Conservation (phyloP, 441 rosid species). For the Bocquillonia castaneifolia region DNA sequence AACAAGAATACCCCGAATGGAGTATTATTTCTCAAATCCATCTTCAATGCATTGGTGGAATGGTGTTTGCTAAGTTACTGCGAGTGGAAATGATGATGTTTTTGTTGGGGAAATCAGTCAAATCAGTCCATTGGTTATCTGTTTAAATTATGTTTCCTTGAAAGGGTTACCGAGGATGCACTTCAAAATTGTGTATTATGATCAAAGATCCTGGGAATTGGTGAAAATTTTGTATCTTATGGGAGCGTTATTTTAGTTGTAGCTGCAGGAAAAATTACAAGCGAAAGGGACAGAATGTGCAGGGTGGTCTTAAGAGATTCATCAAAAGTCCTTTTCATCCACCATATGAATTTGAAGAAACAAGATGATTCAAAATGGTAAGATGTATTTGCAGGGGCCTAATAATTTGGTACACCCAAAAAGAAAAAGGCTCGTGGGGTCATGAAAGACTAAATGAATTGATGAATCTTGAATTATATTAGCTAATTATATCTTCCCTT, state of each 20-base stretch:
- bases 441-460: neutral
- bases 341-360: slow-evolving; percentile 10
- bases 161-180: slow-evolving; percentile 9
- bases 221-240: slow-evolving; percentile 33
- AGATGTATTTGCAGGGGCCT: neutral
- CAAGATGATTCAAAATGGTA: neutral
- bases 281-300: slow-evolving; percentile 29
- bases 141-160: neutral
- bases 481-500: neutral
- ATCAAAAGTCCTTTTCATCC: slow-evolving; percentile 6
- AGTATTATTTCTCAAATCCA: neutral
- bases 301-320: slow-evolving; percentile 18
- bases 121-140: neutral
- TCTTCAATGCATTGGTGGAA: neutral
- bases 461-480: neutral
- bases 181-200: slow-evolving; percentile 40
- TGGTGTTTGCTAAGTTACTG: slow-evolving; percentile 14
- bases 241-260: slow-evolving; percentile 45
- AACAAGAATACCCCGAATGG: neutral
- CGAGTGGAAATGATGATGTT: slow-evolving; percentile 15
- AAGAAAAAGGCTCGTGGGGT: neutral
- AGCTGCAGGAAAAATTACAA: slow-evolving; percentile 26
- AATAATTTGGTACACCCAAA: neutral
- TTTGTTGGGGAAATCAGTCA: slow-evolving; percentile 20
- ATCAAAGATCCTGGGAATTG: slow-evolving; percentile 33